Base-by-base conservation (phyloP, 2,329 filamentous ascomycete genomes). In the Periconia digitata region DNA sequence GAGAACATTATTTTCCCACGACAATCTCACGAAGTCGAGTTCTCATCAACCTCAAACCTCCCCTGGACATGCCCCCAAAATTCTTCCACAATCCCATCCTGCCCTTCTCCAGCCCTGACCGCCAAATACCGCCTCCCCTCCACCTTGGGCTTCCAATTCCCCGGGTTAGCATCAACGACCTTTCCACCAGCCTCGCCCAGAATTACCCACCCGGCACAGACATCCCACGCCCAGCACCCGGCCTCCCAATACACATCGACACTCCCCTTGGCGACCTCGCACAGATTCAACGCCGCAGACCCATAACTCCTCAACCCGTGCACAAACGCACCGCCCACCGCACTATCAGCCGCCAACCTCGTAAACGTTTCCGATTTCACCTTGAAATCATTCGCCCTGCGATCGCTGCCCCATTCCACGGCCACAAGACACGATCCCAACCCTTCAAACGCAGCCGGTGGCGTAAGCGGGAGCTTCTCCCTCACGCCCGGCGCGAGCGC, bases 141-240 rank as follows among this genome's bases (percentile, higher is more conserved):
- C 6, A 85, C 67, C 41, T 62, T 70, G 5, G 79, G 75, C 38
- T 80, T 66, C 88, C 87, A 92, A 46, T 81, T 80, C 0, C 87
- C 88, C 0, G 86, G 84, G 66, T 92, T 91, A 4, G 84, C 87
- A 64, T 86, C 80, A 7, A 80, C 86, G 76, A 92, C 83, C 43
- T 82, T 75, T 0, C 89, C 89, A 0, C 89, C 89, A 0, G 88
- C 86, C 74, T 92, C 89, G 23, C 75, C 74, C 21, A 92, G 73
- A 51, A 92, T 85, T 49, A 85, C 84, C 89, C 88, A 92, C 0
- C 85, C 89, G 5, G 89, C 89, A 64, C 86, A 89, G 2, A 92
- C 89, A 67, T 92, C 89, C 89, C 89, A 92, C 1, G 88, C 87
- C 82, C 87, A 92, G 70, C 87, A 90, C 0, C 89, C 89, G 32